Evolutionary conservation across 2,329 filamentous ascomycete species (phyloP).

Genomic region (Nigrospora oryzae): DNA sequence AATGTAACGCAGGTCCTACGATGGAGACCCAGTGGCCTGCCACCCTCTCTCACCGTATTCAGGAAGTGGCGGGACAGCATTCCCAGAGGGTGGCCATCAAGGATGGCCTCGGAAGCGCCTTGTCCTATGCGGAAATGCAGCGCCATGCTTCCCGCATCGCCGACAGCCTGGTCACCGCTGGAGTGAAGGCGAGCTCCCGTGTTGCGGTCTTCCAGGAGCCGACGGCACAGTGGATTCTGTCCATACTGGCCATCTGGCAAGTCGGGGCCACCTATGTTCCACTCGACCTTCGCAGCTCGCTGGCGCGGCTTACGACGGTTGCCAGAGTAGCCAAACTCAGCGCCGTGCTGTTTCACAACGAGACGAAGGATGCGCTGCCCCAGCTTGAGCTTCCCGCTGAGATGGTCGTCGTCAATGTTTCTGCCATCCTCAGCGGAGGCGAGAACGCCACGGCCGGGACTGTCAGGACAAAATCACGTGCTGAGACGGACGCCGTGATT

Average conservation of each 20-base stretch:
- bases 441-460: too few relatives aligned
- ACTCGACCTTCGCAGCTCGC: slow-evolving; percentile 24
- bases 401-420: slow-evolving; percentile 1
- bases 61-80: slow-evolving; percentile 17
- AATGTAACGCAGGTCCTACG: background rate
- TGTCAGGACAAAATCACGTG: background rate
- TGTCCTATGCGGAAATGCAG: slow-evolving; percentile 27
- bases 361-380: background rate
- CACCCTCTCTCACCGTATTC: slow-evolving; percentile 26
- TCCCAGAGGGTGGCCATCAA: slow-evolving; percentile 2
- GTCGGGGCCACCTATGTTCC: slow-evolving; percentile 29
- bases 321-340: background rate
- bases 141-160: slow-evolving; percentile 24
- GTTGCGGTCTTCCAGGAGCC: slow-evolving; percentile 33
- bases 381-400: background rate
- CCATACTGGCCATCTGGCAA: slow-evolving; percentile 30
- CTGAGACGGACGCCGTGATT: background rate
- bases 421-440: background rate
- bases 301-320: slow-evolving; percentile 2
- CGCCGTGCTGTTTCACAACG: slow-evolving; percentile 1
- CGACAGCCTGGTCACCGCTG: background rate
- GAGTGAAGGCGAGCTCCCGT: slow-evolving; percentile 7
- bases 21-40: slow-evolving; percentile 19
- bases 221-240: slow-evolving; percentile 21
- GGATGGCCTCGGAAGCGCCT: slow-evolving; percentile 8